These are phyloP conservation scores for slime mould (Dictyostelium discoideum) DNA, from an alignment of 78 protist genomes.

Conservation along the genomic window DNA sequence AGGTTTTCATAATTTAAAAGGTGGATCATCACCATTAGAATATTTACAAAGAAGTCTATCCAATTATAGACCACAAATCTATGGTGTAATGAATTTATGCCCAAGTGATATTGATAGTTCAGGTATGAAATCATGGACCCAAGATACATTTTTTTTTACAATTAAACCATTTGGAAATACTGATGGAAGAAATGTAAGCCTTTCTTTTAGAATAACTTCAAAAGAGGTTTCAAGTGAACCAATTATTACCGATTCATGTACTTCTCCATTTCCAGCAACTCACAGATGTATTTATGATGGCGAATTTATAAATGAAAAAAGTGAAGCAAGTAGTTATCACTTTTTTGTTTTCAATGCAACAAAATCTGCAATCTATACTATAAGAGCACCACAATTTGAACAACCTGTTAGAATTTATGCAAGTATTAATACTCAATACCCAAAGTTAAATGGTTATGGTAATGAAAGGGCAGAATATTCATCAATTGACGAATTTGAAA, in stretches of 20 bases:
- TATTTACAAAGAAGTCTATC: background rate
- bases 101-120: constrained; percentile 25
- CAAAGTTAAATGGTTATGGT: background rate
- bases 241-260: background rate
- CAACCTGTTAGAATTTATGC: constrained; percentile 18
- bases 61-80: background rate
- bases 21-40: background rate
- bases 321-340: background rate
- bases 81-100: constrained; percentile 13
- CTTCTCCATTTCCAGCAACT: background rate
- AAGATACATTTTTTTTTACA: constrained; percentile 31
- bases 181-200: background rate
- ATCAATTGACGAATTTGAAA: background rate
- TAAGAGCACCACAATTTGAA: constrained; percentile 17
- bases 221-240: background rate
- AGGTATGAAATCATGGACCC: background rate
- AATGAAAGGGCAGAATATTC: background rate
- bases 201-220: background rate
- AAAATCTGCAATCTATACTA: background rate
- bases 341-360: background rate
- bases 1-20: background rate
- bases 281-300: constrained; percentile 61
- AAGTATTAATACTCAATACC: background rate
- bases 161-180: background rate
- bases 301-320: background rate